phyloP scores from a whole-genome alignment of 495 filamentous ascomycete genomes.

The Penicillium tannophilum region DNA sequence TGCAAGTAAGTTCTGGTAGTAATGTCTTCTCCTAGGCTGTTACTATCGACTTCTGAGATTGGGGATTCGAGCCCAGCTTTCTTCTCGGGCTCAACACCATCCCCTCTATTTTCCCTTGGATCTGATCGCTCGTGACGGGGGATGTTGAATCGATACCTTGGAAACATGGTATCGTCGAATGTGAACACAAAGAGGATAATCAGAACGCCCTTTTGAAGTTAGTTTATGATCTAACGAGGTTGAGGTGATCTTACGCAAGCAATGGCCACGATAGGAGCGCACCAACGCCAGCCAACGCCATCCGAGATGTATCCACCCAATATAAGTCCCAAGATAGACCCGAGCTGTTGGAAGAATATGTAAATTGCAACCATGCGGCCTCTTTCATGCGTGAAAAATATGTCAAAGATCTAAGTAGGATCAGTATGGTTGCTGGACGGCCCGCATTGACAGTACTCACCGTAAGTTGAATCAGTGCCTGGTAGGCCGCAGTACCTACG shows the following conservation, averaged over 20 bases:
- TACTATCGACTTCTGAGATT: slow-evolving; percentile 13
- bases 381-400: slow-evolving; percentile 33
- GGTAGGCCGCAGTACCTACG: slow-evolving; percentile 34
- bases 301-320: slow-evolving; percentile 32
- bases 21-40: slow-evolving; percentile 21
- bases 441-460: slow-evolving; percentile 11
- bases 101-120: background rate
- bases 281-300: slow-evolving; percentile 39
- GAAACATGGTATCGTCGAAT: slow-evolving; percentile 41
- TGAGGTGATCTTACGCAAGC: slow-evolving; percentile 23
- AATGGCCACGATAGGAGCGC: slow-evolving; percentile 34
- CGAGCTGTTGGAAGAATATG: slow-evolving; percentile 33
- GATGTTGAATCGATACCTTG: slow-evolving; percentile 27
- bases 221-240: background rate
- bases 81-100: slow-evolving; percentile 7
- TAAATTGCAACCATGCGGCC: slow-evolving; percentile 31
- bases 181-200: slow-evolving; percentile 37
- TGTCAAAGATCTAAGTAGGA: slow-evolving; percentile 30
- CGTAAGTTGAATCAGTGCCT: slow-evolving; percentile 35
- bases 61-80: slow-evolving; percentile 10
- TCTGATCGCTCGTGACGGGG: background rate
- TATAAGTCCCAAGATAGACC: slow-evolving; percentile 33
- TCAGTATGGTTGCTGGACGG: background rate
- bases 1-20: slow-evolving; percentile 27
- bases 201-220: slow-evolving; percentile 21